Percentiles rank a stretch among this genome's conserved stretches.
Conservation (phyloP, 371 early-diverging fungal species). For the Amoeboaphelidium protococcarum region DNA sequence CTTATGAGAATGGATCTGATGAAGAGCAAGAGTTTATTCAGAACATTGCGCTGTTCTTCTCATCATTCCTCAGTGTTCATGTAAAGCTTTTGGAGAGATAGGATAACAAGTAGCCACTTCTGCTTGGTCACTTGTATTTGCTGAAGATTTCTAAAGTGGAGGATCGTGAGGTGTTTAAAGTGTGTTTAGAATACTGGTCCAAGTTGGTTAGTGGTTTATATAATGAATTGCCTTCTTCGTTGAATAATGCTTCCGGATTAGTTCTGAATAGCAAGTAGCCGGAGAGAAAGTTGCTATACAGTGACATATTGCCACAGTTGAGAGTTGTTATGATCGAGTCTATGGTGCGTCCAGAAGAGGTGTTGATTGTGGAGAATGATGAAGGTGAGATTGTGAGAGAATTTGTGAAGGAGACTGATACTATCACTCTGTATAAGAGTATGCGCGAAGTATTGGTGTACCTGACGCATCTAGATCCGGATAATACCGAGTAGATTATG, state of each 20-base stretch:
- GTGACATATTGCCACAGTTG: constrained; percentile 43
- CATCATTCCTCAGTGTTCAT: constrained; percentile 52
- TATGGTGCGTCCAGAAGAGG: constrained; percentile 94
- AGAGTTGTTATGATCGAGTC: constrained; percentile 79
- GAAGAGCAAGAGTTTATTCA: constrained; percentile 74
- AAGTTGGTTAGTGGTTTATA: constrained; percentile 61
- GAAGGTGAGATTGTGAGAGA: constrained; percentile 98
- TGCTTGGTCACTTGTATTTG: constrained; percentile 62
- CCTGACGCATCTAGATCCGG: constrained; percentile 75
- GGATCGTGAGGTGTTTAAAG: constrained; percentile 90
- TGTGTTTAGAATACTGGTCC: constrained; percentile 88
- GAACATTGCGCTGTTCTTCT: constrained; percentile 59
- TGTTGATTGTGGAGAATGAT: constrained; percentile 96
- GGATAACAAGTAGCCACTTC: constrained; percentile 31
- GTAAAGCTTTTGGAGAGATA: constrained; percentile 18
- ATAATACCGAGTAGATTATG: constrained; percentile 84
- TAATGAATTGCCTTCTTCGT: constrained; percentile 29
- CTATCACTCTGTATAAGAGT: constrained; percentile 87
- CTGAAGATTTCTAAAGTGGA: constrained; percentile 65
- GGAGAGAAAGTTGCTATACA: constrained; percentile 54
- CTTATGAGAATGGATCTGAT: constrained; percentile 53
- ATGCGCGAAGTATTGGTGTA: constrained; percentile 92
- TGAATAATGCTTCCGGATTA: constrained; percentile 37
- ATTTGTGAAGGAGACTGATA: constrained; percentile 91
- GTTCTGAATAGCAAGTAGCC: constrained; percentile 5